Base-by-base conservation (phyloP, 192 early-diverging fungal genomes). In the Endogone sp. region DNA sequence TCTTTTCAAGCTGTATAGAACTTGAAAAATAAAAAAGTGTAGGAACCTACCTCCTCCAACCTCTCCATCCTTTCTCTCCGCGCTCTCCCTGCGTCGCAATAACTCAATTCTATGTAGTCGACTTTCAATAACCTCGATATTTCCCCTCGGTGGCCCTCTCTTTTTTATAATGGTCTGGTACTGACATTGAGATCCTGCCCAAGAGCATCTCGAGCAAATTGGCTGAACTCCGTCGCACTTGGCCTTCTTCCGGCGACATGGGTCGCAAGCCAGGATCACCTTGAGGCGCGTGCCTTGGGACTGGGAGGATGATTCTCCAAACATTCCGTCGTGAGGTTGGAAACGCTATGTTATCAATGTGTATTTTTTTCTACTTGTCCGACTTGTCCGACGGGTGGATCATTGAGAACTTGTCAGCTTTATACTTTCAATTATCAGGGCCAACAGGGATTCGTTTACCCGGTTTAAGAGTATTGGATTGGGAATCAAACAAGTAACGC, bases 71-170 rank as follows among this genome's bases (percentile, higher is more conserved):
- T 31, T 22, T 60, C 59, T 32, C 54, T 30, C 57, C 16, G 56
- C 28, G 3, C 58, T 56, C 26, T 65, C 37, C 57, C 62, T 66
- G 29, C 60, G 54, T 10, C 92, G 76, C 24, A 94, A 77, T 16
- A 76, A 85, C 71, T 94, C 91, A 67, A 91, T 86, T 30, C 87
- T 78, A 74, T 87, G 86, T 49, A 91, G 75, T 65, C 90, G 80
- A 66, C 80, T 88, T 62, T 93, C 92, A 20, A 94, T 88, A 3
- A 84, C 85, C 60, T 93, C 93, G 22, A 94, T 90, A 73, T 92
- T 91, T 24, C 90, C 91, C 69, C 91, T 92, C 22, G 91, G 90
- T 24, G 93, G 93, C 3, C 93, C 93, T 60, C 93, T 77, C 72
- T 92, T 73, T 63, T 64, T 65, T 2, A 66, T 66, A n/a, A 69